phyloP scores from a whole-genome alignment of 495 filamentous ascomycete species.

The Hyaloscypha finlandica region DNA sequence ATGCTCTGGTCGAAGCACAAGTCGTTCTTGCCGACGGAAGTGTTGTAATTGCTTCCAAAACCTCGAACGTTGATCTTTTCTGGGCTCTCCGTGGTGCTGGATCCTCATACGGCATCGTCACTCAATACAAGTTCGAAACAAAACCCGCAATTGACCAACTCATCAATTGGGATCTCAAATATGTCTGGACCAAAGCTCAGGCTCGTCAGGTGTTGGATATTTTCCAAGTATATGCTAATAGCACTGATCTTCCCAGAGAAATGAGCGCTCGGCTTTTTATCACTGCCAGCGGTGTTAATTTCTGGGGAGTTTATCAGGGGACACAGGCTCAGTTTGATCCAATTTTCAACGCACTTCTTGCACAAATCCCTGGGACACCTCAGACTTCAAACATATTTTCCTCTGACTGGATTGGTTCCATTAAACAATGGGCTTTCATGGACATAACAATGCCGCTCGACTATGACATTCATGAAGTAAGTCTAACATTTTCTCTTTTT shows the following conservation, averaged over 20 bases:
- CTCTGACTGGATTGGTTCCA: too few species aligned
- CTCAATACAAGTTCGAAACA: constrained; percentile 61
- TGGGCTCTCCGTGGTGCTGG: constrained; percentile 61
- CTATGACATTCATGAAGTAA: too few species aligned
- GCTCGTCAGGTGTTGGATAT: constrained; percentile 56
- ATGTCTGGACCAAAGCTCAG: too few species aligned
- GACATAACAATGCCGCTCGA: too few species aligned
- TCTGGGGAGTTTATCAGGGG: constrained; percentile 16
- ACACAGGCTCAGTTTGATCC: constrained; percentile 8
- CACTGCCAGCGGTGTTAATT: constrained; percentile 36
- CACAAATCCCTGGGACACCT: too few species aligned
- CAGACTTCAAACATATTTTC: too few species aligned
- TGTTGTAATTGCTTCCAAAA: constrained; percentile 17
- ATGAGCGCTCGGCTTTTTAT: constrained; percentile 49
- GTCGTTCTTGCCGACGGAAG: constrained; percentile 52
- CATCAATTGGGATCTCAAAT: too few species aligned
- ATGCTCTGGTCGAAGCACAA: constrained; percentile 58
- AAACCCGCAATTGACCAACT: constrained; percentile 42
- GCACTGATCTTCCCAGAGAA: not conserved
- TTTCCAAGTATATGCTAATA: constrained; percentile 43
- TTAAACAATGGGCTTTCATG: too few species aligned
- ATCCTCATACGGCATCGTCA: constrained; percentile 62
- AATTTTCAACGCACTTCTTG: not conserved
- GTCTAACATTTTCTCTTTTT: too few species aligned
- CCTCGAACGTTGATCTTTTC: constrained; percentile 26